Evolutionary conservation across 768 basidiomycete genomes (phyloP), one percentile per base, ranked within the genome.

Genomic region (Crassisporium funariophilum): DNA sequence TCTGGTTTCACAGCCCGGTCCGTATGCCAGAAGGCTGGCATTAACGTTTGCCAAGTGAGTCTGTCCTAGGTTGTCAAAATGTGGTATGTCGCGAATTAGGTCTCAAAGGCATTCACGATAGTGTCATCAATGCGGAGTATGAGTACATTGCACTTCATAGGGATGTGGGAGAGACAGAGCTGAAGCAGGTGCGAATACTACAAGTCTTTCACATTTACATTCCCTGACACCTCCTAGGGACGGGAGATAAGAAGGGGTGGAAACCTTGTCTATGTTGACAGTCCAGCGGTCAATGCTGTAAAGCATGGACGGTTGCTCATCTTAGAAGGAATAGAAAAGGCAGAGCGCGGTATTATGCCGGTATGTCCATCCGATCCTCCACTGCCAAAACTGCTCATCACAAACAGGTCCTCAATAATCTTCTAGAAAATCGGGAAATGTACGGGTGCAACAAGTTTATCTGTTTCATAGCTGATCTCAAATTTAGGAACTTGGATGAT

Each of bases 381-480:
- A 8, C 23, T 33, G 9, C 9, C 21, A 13, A 7, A 33, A 63
- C 65, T 45, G 25, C 44, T 8, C 16, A 20, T 11, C 16, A 13
- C 17, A 16, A 12, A 49, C 35, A 76, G 74, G 70, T 85, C 12
- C 68, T 86, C 4, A 85, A 85, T 54, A 86, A 85, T 59, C 68
- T 86, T 4, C 57, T 86, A 34, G 84, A 86, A 64, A 85, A 84
- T 59, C 68, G 84, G n/a, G 84, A 86, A 66, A 82, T 86, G 81
- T 81, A 55, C 36, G 67, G 44, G 5, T 21, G 19, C n/a, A 11
- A 9, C 8, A 27, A 9, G 7, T 6, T 16, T 20, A 36, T 41
- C 20, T 48, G 23, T 16, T 5, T 35, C 7, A 11, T 31, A 22
- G 20, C 33, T 47, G 36, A 44, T 44, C n/a, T 2, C 43, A 1